Evolutionary conservation across 2,329 filamentous ascomycete species (phyloP).

Genomic region (Venturia pyrina): DNA sequence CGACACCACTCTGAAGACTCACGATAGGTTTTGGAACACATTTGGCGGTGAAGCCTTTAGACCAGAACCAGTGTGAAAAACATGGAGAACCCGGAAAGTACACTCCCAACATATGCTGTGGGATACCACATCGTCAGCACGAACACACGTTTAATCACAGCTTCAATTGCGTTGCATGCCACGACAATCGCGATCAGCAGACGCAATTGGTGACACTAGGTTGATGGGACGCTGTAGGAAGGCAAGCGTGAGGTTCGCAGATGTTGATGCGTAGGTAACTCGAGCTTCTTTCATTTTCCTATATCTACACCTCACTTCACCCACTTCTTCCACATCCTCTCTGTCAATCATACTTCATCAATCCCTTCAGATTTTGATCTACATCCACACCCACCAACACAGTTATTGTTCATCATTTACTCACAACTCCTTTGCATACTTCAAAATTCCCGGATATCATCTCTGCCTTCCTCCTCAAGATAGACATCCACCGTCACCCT

Average conservation of each 20-base stretch:
- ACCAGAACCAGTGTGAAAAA: neutral
- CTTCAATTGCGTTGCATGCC: neutral
- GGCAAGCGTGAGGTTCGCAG: neutral
- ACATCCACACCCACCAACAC: neutral
- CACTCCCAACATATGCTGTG: neutral
- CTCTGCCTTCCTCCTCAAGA: neutral
- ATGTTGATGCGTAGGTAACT: neutral
- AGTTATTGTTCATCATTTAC: neutral
- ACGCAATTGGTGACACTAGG: neutral
- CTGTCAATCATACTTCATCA: neutral
- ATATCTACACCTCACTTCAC: neutral
- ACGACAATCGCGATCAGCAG: slow-evolving; percentile 2
- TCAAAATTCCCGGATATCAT: neutral
- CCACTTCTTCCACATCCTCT: neutral
- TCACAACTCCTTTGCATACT: neutral
- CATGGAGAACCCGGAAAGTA: neutral
- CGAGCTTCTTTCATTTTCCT: neutral
- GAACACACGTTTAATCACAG: slow-evolving; percentile 13
- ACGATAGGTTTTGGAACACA: neutral
- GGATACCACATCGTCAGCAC: neutral
- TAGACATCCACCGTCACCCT: neutral
- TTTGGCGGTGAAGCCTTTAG: neutral
- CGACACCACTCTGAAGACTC: neutral
- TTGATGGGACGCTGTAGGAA: neutral
- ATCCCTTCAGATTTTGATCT: neutral